Percentiles rank a stretch among this genome's conserved stretches.
phyloP scores from a whole-genome alignment of 2,329 filamentous ascomycete species.

The Pezicula carpinea region DNA sequence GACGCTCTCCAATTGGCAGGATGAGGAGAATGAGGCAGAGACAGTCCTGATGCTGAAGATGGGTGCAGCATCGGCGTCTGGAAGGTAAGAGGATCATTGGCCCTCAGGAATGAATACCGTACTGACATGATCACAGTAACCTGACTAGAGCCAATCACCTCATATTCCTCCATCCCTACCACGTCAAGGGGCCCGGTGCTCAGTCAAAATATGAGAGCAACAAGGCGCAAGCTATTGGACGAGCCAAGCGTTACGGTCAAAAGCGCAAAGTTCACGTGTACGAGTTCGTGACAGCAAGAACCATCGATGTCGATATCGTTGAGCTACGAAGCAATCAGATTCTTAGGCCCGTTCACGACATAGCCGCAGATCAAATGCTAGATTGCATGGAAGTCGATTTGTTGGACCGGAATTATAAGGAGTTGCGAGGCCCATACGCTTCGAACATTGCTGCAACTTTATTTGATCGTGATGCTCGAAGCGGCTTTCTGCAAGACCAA shows the following conservation, averaged over 20 bases:
- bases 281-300: slow-evolving; percentile 37
- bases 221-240: slow-evolving; percentile 61
- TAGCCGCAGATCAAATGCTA: too few species aligned
- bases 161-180: slow-evolving; percentile 55
- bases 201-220: slow-evolving; percentile 50
- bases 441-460: too few species aligned
- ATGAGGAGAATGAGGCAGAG: slow-evolving; percentile 26
- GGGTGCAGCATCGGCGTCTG: slow-evolving; percentile 52
- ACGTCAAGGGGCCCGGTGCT: slow-evolving; percentile 32
- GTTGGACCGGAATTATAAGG: too few species aligned
- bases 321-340: slow-evolving; percentile 29
- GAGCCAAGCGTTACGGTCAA: slow-evolving; percentile 54
- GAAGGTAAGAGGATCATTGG: slow-evolving; percentile 41
- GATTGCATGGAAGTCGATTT: too few species aligned
- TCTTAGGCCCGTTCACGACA: background rate
- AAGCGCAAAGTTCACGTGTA: slow-evolving; percentile 53
- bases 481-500: too few species aligned
- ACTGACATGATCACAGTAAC: slow-evolving; percentile 39
- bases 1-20: slow-evolving; percentile 37
- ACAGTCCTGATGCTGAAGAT: slow-evolving; percentile 55
- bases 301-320: slow-evolving; percentile 40
- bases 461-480: too few species aligned
- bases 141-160: slow-evolving; percentile 60
- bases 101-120: background rate
- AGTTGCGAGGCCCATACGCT: too few species aligned